A percentile compares a stretch with the other conserved stretches of the same genome.
These are phyloP conservation scores for Aureobasidium uvarum DNA, from an alignment of 2,329 filamentous ascomycete genomes.

Conservation along the genomic window DNA sequence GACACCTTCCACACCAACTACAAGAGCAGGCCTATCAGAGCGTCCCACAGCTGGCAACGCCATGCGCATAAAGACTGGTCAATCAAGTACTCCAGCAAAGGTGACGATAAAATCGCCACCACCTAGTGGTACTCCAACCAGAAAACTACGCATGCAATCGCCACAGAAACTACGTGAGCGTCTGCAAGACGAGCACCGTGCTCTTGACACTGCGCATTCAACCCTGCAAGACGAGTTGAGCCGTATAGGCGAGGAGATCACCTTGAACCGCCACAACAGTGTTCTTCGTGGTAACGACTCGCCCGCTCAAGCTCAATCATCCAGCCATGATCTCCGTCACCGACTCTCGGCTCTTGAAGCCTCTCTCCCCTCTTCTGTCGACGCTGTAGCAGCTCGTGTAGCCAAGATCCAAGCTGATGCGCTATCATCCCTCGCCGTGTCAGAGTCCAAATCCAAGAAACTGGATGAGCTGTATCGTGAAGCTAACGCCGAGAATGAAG, in stretches of 20 bases:
- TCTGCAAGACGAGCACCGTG: slow-evolving; percentile 74
- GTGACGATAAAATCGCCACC: slow-evolving; percentile 24
- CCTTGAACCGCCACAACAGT: slow-evolving; percentile 34
- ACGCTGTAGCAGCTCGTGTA: slow-evolving; percentile 61
- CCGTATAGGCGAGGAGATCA: slow-evolving; percentile 78
- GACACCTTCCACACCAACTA: slow-evolving; percentile 42
- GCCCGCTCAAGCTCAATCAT: not conserved
- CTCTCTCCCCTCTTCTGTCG: slow-evolving; percentile 59
- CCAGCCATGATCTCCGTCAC: slow-evolving; percentile 49
- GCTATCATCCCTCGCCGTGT: slow-evolving; percentile 67
- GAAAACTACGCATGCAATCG: slow-evolving; percentile 66
- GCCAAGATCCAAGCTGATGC: slow-evolving; percentile 67
- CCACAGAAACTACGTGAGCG: slow-evolving; percentile 73
- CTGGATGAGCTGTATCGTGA: slow-evolving; percentile 89
- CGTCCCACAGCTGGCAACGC: slow-evolving; percentile 52
- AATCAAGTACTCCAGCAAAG: slow-evolving; percentile 17
- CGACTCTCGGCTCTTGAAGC: slow-evolving; percentile 67
- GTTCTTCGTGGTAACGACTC: slow-evolving; percentile 29
- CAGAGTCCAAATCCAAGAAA: slow-evolving; percentile 74
- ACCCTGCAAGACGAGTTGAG: slow-evolving; percentile 72
- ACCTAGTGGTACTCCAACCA: slow-evolving; percentile 37
- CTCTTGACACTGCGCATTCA: slow-evolving; percentile 67
- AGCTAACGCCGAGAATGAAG: slow-evolving; percentile 84
- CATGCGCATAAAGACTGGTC: slow-evolving; percentile 60
- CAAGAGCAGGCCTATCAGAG: slow-evolving; percentile 53